Evolutionary conservation across 148 eudicot genomes (phyloP).

Genomic region (Oxyria digyna): DNA sequence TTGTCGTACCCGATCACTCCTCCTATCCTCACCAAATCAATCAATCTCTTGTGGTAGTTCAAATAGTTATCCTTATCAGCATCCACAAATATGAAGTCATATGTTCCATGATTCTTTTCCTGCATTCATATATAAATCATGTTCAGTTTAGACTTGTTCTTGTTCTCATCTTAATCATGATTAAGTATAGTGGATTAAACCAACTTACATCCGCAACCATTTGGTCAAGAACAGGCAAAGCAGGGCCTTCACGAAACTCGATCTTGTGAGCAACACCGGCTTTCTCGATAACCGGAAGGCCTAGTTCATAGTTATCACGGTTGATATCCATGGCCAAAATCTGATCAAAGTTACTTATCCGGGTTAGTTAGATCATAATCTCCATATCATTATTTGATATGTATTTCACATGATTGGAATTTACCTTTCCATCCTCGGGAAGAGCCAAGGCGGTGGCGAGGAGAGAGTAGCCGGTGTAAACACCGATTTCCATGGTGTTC

Average conservation of each 20-base stretch:
- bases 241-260: slow-evolving; percentile 19
- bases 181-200: too few species aligned
- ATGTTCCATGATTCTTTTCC: slow-evolving; percentile 20
- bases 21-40: slow-evolving; percentile 24
- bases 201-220: slow-evolving; percentile 16
- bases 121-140: neutral
- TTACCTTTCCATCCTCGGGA: slow-evolving; percentile 27
- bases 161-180: neutral
- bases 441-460: slow-evolving; percentile 32
- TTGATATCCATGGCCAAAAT: slow-evolving; percentile 23
- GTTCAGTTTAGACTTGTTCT: neutral
- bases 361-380: slow-evolving; percentile 12
- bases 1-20: slow-evolving; percentile 26
- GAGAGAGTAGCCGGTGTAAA: slow-evolving; percentile 32
- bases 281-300: slow-evolving; percentile 17
- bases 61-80: slow-evolving; percentile 25
- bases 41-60: slow-evolving; percentile 21
- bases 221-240: slow-evolving; percentile 19
- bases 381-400: neutral
- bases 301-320: slow-evolving; percentile 17
- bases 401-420: slow-evolving; percentile 5
- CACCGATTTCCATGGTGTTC: slow-evolving; percentile 33
- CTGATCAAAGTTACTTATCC: too few species aligned
- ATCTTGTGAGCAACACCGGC: slow-evolving; percentile 23
- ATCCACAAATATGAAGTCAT: slow-evolving; percentile 25